Conservation (phyloP, 768 basidiomycete genomes). For the Podaxis carcinomalis region DNA sequence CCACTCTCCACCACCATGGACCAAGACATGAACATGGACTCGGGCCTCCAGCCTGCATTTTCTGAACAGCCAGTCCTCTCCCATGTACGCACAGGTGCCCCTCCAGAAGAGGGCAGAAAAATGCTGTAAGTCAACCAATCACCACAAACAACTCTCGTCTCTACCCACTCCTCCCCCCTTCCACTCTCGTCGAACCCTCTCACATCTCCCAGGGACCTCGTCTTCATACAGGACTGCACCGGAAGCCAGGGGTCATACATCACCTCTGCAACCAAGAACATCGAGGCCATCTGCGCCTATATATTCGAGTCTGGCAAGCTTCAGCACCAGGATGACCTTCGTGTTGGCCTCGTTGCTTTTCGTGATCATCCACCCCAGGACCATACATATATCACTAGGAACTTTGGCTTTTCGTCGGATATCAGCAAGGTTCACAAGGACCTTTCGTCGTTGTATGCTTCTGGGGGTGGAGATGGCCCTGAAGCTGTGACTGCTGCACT, state of each 20-base stretch:
- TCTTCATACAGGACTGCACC: conserved; percentile 94
- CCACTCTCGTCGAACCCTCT: conserved; percentile 7
- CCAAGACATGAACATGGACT: conserved; percentile 73
- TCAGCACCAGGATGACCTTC: conserved; percentile 80
- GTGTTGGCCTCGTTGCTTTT: conserved; percentile 91
- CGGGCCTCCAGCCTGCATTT: conserved; percentile 32
- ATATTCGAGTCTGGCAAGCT: conserved; percentile 94
- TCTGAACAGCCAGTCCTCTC: conserved; percentile 23
- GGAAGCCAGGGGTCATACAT: conserved; percentile 90
- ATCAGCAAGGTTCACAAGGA: conserved; percentile 83
- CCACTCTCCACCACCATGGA: conserved; percentile 50
- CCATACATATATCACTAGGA: conserved; percentile 90
- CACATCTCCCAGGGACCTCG: conserved; percentile 66
- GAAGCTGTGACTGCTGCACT: conserved; percentile 96
- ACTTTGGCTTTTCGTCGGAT: conserved; percentile 92
- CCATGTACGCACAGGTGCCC: conserved; percentile 14
- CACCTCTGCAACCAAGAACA: conserved; percentile 93
- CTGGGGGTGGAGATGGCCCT: conserved; percentile 91
- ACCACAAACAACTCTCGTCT: conserved; percentile 69
- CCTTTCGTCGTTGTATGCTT: conserved; percentile 80
- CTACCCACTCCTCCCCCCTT: conserved; percentile 7
- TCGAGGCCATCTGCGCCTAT: conserved; percentile 90
- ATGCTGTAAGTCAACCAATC: conserved; percentile 25
- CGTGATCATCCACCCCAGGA: conserved; percentile 98
- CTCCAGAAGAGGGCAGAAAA: conserved; percentile 17